phyloP scores from a whole-genome alignment of 2,329 filamentous ascomycete genomes.

The Pochonia chlamydosporia region DNA sequence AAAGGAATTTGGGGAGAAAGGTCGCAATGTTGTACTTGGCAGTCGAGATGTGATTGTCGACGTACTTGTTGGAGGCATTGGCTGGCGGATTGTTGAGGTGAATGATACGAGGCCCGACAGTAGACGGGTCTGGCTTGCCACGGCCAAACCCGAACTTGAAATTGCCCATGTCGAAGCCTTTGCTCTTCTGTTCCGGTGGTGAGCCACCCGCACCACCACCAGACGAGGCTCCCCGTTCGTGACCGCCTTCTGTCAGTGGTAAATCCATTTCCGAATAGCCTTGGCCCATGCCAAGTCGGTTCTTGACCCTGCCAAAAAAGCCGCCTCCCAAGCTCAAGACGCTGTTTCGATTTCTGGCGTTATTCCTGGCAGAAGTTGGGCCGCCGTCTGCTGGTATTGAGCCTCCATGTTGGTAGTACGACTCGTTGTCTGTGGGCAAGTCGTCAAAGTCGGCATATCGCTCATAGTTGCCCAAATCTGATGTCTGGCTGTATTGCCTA shows the following conservation, averaged over 20 bases:
- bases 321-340: slow-evolving; percentile 83
- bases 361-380: slow-evolving; percentile 33
- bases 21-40: slow-evolving; percentile 94
- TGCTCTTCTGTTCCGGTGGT: slow-evolving; percentile 37
- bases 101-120: slow-evolving; percentile 85
- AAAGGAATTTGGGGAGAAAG: slow-evolving; percentile 93
- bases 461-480: slow-evolving; percentile 80
- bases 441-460: slow-evolving; percentile 85
- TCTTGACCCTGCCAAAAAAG: slow-evolving; percentile 80
- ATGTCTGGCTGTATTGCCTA: slow-evolving; percentile 65
- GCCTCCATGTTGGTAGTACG: slow-evolving; percentile 74
- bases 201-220: slow-evolving; percentile 37
- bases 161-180: slow-evolving; percentile 62
- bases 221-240: slow-evolving; percentile 31
- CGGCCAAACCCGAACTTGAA: slow-evolving; percentile 93
- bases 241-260: slow-evolving; percentile 72
- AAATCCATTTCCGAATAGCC: slow-evolving; percentile 98
- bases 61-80: slow-evolving; percentile 82
- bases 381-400: slow-evolving; percentile 53
- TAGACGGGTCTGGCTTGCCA: slow-evolving; percentile 81
- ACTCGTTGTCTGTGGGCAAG: slow-evolving; percentile 69
- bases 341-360: slow-evolving; percentile 77
- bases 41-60: slow-evolving; percentile 95
- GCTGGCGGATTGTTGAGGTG: slow-evolving; percentile 94
- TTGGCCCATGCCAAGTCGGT: slow-evolving; percentile 80